A percentile compares a stretch with the other conserved stretches of the same genome.
These are phyloP conservation scores for Leucocoprinus sp. DNA, from an alignment of 768 basidiomycete genomes.

Conservation along the genomic window DNA sequence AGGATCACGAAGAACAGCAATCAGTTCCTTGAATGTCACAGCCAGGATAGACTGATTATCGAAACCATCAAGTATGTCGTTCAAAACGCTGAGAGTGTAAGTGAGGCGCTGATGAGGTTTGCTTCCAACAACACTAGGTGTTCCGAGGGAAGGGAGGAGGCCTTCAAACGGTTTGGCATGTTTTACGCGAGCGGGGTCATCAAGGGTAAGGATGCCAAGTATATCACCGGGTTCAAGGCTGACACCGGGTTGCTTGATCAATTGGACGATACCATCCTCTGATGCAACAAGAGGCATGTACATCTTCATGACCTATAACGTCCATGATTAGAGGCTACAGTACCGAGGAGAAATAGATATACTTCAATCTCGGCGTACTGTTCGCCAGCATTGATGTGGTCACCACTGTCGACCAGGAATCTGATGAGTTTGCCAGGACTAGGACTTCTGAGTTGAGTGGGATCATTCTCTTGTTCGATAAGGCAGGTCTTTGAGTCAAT, in stretches of 20 bases:
- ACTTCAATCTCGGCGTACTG: conserved; percentile 98
- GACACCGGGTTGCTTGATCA: conserved; percentile 97
- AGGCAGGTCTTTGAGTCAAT: conserved; percentile 97
- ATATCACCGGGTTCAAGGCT: conserved; percentile 96
- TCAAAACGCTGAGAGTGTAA: conserved; percentile 65
- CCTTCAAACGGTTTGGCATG: conserved; percentile 99
- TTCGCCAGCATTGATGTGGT: conserved; percentile 94
- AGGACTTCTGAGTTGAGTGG: conserved; percentile 92
- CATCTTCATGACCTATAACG: conserved; percentile 90
- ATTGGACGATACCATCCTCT: conserved; percentile 89
- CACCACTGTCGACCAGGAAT: conserved; percentile 93
- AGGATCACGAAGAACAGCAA: conserved; percentile 71
- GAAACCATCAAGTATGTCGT: conserved; percentile 92
- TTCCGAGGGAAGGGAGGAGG: conserved; percentile 80
- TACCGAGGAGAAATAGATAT: conserved; percentile 15
- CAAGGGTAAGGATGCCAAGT: conserved; percentile 91
- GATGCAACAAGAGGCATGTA: conserved; percentile 96
- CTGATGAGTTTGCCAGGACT: conserved; percentile 95
- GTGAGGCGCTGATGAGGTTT: conserved; percentile 84
- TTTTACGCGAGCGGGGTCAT: conserved; percentile 93
- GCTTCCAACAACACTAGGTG: conserved; percentile 77
- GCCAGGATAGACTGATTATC: conserved; percentile 93
- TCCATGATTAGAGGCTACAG: conserved; percentile 6
- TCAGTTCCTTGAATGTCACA: conserved; percentile 78
- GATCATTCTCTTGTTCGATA: conserved; percentile 99